Base-by-base conservation (phyloP, 1,284 basidiomycete genomes). In the Ganoderma meredithae region DNA sequence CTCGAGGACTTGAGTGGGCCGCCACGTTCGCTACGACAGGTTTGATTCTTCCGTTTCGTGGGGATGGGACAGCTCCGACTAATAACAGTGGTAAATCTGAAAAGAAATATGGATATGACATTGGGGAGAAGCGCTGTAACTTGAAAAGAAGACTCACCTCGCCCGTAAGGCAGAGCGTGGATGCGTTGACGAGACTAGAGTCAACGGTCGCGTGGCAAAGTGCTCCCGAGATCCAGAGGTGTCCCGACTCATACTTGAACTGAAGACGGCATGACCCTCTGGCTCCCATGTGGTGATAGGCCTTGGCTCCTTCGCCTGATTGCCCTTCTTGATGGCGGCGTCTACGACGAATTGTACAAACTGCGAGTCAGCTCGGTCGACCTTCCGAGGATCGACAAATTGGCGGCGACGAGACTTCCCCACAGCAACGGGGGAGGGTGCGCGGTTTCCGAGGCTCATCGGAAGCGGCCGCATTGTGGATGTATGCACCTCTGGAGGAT, bases 401-500 rank as follows among this genome's bases (percentile, higher is more conserved):
- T 62, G 73, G 53, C 65, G 71, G 40, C 71, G 65, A 19, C 40
- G 62, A 31, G 53, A 43, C 39, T 62, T 72, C 41, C 43, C 49
- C 10, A 52, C 36, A 13, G 58, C 22, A 3, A 47, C 44, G 12
- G 66, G 60, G 36, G 71, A 71, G 13, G 69, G 65, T 8, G 66
- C 25, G 36, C 65, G 62, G 2, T 65, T 52, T 2, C 62, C 63
- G 22, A 75, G 63, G 4, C 66, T 64, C 44, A 78, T 72, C 5
- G 73, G 70, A 15, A 78, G 63, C 8, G 74, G 74, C 8, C 62
- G 72, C 7, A 72, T 69, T 40, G 47, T 62, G 62, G 63, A 41
- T 63, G 49, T 69, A 65, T 67, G 65, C 64, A 68, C 64, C 7
- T 58, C 6, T 8, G 55, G 19, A 3, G 62, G 33, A 31, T 49